These are phyloP conservation scores for Eucalyptus urophylla DNA, from an alignment of 345 rosid genomes.

Conservation along the genomic window DNA sequence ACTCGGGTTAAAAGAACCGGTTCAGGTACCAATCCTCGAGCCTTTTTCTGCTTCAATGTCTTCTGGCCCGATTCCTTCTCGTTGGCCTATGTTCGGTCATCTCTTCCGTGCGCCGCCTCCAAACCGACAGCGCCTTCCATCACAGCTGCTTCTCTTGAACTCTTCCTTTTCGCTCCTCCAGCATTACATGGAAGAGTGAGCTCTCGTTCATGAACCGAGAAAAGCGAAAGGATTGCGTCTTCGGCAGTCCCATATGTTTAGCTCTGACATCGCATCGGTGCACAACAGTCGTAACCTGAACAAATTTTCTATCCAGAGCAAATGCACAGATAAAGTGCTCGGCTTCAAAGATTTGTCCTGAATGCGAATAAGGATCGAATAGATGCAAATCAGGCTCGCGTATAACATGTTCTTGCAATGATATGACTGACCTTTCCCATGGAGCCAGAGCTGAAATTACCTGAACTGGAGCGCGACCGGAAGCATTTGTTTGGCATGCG, in stretches of 20 bases:
- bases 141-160: too few species aligned
- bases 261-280: not conserved
- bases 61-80: not conserved
- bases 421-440: conserved; percentile 47
- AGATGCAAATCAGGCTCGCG: conserved; percentile 11
- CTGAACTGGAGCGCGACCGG: conserved; percentile 21
- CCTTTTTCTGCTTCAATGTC: not conserved
- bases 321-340: not conserved
- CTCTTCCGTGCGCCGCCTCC: not conserved
- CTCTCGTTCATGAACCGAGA: not conserved
- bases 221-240: not conserved
- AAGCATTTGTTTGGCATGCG: too few species aligned
- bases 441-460: conserved; percentile 53
- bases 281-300: not conserved
- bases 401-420: conserved; percentile 38
- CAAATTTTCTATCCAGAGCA: not conserved
- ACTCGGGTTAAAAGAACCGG: not conserved
- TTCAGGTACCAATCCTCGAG: not conserved
- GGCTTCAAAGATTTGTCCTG: not conserved
- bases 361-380: not conserved
- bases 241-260: not conserved
- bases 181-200: not conserved
- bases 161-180: not conserved
- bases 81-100: not conserved
- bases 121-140: not conserved